Percentiles rank a stretch among this genome's conserved stretches.
phyloP scores from a whole-genome alignment of 192 early-diverging fungal species.

The Coemansia aciculifera region DNA sequence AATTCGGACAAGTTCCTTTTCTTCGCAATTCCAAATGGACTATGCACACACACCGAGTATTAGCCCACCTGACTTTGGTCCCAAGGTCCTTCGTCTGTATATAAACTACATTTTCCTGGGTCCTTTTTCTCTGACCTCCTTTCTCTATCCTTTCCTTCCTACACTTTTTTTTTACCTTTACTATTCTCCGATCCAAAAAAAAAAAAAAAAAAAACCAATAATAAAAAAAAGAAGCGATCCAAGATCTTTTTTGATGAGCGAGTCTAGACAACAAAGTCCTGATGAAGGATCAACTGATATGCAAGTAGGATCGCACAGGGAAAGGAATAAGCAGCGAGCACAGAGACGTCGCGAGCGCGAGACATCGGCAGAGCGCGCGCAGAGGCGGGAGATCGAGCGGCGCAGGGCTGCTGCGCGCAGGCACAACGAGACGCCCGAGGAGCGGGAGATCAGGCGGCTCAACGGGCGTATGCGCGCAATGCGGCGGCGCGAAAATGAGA shows the following conservation, averaged over 20 bases:
- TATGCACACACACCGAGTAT: background rate
- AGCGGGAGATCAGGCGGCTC: conserved; percentile 17
- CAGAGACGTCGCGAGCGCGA: conserved; percentile 25
- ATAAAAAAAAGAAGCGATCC: background rate
- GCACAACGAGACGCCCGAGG: conserved; percentile 18
- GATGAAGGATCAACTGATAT: background rate
- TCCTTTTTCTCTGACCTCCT: background rate
- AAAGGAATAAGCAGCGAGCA: conserved; percentile 27
- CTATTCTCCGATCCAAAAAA: background rate
- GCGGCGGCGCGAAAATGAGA: conserved; percentile 28
- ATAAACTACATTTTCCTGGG: no score
- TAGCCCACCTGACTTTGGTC: conserved; percentile 1
- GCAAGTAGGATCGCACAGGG: conserved; percentile 6
- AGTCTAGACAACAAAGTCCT: background rate
- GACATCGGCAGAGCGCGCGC: conserved; percentile 16
- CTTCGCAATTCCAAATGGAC: background rate
- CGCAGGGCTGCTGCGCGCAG: conserved; percentile 21
- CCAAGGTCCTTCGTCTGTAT: background rate
- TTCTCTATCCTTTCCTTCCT: background rate
- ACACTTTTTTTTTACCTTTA: background rate
- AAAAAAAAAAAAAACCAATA: background rate
- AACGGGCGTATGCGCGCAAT: conserved; percentile 27
- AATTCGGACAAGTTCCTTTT: conserved; percentile 4
- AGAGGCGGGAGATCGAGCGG: conserved; percentile 28
- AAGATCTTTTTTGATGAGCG: background rate